Base-by-base conservation (phyloP, 73 alveolate species). In the Paramecium pentaurelia region DNA sequence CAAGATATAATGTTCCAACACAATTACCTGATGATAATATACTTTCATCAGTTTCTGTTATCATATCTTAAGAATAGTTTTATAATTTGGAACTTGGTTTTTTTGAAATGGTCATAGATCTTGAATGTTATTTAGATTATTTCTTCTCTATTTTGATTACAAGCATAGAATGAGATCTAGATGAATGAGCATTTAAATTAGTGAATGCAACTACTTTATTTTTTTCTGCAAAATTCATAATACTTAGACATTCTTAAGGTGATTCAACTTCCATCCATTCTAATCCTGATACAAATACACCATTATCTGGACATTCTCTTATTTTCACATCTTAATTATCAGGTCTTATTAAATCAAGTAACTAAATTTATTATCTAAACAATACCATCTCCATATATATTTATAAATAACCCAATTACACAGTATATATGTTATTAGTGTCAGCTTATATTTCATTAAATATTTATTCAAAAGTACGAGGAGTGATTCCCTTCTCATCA, bases 291-390 rank as follows among this genome's bases (percentile, higher is more conserved):
- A 98, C 95, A 95, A 92, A 98, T 8, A 98, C 98, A 8, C 99
- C 99, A 91, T 91, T 86, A 38, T 97, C 97, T 25, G 99, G 98
- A 86, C 96, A 96, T 94, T 98, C 99, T 95, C 99, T 97, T 36
- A 98, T 96, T 95, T 94, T 96, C 8, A 98, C 92, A 7, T 83
- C 97, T 28, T 84, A 58, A 84, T 96, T 97, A 8, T 96, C 98
- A 34, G 99, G 99, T 28, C 95, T 95, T 11, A 98, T 93, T 32
- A 98, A 86, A 92, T 98, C 99, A 91, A 96, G 92, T 32, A 97
- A 49, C 94, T 89, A 27, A 47, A 49, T 12, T 58, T 30, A 16
- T 11, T 3, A 27, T 3, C 10, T 25, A 18, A 54, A 4, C 45
- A 20, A 86, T 92, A 93, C 97, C 96, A 95, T 95, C 95, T 98